Evolutionary conservation across 306 rosid species (phyloP).

Genomic region (Vicia villosa): DNA sequence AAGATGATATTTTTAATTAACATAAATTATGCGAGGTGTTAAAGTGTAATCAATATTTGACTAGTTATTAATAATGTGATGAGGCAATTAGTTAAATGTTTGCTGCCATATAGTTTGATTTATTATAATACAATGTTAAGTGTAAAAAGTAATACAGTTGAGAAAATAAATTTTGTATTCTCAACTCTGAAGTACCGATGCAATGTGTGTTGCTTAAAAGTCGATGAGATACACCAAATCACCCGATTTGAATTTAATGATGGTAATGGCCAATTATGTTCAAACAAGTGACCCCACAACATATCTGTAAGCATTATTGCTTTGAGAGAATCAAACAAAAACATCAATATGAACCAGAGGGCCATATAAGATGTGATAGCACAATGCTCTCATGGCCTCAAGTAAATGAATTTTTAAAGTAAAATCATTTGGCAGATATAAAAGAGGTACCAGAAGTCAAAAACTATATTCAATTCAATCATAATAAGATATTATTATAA

Average conservation of each 20-base stretch:
- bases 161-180: no score
- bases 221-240: not conserved
- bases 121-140: no score
- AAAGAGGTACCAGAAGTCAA: not conserved
- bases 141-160: no score
- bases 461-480: not conserved
- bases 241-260: not conserved
- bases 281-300: not conserved
- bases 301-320: not conserved
- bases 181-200: no score
- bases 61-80: no score
- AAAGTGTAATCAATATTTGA: no score
- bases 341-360: not conserved
- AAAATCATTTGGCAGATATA: not conserved
- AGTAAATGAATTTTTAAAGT: not conserved
- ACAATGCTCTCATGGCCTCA: not conserved
- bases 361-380: constrained; percentile 15
- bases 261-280: not conserved
- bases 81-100: no score
- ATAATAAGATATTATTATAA: no score
- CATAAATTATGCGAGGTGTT: no score
- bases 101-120: no score
- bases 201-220: no score
- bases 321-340: constrained; percentile 33
- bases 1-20: no score